Conservation (phyloP, 2,329 filamentous ascomycete species). For the Cadophora gregata region DNA sequence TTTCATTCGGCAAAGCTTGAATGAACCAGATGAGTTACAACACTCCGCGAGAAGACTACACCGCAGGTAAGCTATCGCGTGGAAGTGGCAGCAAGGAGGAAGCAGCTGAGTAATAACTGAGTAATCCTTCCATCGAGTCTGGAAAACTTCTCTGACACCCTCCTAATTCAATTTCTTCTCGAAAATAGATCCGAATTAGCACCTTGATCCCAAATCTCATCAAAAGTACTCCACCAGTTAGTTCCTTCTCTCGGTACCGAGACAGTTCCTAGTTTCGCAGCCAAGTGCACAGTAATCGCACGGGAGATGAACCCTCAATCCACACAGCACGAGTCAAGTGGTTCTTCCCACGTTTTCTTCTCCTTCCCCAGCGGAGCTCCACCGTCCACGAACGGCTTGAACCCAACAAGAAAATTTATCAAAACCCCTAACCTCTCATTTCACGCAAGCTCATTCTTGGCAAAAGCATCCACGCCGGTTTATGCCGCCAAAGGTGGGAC, state of each 20-base stretch:
- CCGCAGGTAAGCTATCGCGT: too few relatives aligned
- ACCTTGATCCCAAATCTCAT: background rate
- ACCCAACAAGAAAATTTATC: background rate
- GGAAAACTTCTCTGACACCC: background rate
- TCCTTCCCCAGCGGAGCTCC: background rate
- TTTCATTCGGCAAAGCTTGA: too few relatives aligned
- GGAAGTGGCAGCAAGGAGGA: too few relatives aligned
- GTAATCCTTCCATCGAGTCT: too few relatives aligned
- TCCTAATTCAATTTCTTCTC: background rate
- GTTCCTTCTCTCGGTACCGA: conserved; percentile 2
- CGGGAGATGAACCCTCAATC: background rate
- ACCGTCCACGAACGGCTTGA: background rate
- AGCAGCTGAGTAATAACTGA: too few relatives aligned
- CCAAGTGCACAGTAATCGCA: background rate
- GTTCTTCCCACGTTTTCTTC: background rate
- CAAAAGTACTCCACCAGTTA: background rate
- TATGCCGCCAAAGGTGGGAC: conserved; percentile 2
- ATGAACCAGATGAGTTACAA: too few relatives aligned
- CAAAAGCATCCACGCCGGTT: background rate
- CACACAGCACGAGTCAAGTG: background rate
- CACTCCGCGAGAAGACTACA: too few relatives aligned
- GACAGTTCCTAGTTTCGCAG: background rate
- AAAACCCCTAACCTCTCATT: background rate
- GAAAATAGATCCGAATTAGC: background rate
- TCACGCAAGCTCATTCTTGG: background rate